Base-by-base conservation (phyloP, 1,139 yeast genomes). In the Yarrowia galli region DNA sequence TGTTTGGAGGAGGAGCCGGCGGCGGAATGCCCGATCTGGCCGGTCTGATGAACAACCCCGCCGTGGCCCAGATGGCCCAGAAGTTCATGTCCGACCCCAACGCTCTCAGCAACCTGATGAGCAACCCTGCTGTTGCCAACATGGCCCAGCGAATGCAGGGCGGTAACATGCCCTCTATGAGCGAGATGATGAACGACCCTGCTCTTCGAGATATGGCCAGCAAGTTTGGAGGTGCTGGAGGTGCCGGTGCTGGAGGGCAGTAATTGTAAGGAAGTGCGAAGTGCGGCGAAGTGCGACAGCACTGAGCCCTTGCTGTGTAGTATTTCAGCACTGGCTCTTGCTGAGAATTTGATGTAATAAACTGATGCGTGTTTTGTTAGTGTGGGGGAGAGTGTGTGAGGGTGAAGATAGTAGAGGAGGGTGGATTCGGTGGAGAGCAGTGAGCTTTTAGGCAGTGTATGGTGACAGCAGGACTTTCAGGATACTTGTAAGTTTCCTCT, bases 51-150 rank as follows among this genome's bases (percentile, higher is more conserved):
- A 89, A 85, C 80, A 92, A 93, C 79, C 98, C 98, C 20, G 92
- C 89, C 78, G 78, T 95, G 70, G 76, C 76, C 68, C 92, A 90
- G 80, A 96, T 96, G 75, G 98, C 98, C 49, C 96, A 92, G 78
- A 87, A 87, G 76, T 86, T 95, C 89, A 92, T 93, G 97, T 86
- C 87, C 70, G 89, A 93, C 77, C 98, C 98, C 40, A 84, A 82
- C 56, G 93, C 97, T 65, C 81, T 93, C 82, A 83, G 81, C 71
- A 87, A 87, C 68, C 81, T 93, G 77, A 87, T 93, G 92, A 86
- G 81, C 78, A 91, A 92, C 77, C 98, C 98, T 16, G 69, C 54
- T 45, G 67, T 70, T 68, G 69, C 68, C 36, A 53, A 70, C 45
- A 68, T 71, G 71, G 71, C 72, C 20, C 46, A 69, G 48, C 65